A percentile compares a stretch with the other conserved stretches of the same genome.
These are phyloP conservation scores for Lonicera japonica DNA, from an alignment of 129 eudicot genomes.

Conservation along the genomic window DNA sequence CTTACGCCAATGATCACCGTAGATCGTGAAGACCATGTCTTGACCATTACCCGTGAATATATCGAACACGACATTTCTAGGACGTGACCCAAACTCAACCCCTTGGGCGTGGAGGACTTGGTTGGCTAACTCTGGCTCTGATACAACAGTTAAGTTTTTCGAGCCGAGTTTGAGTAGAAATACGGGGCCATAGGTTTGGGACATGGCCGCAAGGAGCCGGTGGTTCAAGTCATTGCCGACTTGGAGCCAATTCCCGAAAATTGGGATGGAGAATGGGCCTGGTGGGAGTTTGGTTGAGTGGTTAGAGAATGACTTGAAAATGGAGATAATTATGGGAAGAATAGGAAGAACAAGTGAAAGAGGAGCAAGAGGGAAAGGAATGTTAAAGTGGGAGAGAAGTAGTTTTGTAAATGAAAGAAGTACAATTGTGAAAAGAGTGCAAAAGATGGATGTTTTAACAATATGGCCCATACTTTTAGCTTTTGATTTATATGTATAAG, in stretches of 20 bases:
- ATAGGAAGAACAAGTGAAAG: slow-evolving; percentile 9
- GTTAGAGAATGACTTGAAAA: slow-evolving; percentile 8
- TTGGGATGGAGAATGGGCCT: slow-evolving; percentile 29
- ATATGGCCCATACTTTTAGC: slow-evolving; percentile 7
- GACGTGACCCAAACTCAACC: slow-evolving; percentile 44
- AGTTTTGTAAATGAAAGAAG: slow-evolving; percentile 19
- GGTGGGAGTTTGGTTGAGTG: slow-evolving; percentile 32
- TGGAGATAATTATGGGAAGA: slow-evolving; percentile 14
- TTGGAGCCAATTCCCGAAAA: slow-evolving; percentile 58
- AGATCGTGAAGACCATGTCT: slow-evolving; percentile 52
- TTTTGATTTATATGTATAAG: too few relatives aligned
- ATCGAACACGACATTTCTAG: slow-evolving; percentile 37
- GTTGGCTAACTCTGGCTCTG: slow-evolving; percentile 37
- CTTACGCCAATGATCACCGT: slow-evolving; percentile 55
- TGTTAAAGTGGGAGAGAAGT: not conserved
- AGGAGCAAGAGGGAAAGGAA: not conserved
- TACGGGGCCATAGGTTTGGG: slow-evolving; percentile 29
- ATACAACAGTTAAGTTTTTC: slow-evolving; percentile 36
- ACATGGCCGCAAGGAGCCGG: slow-evolving; percentile 23
- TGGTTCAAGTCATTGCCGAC: slow-evolving; percentile 55
- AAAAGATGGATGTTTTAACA: slow-evolving; percentile 7
- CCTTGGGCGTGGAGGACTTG: slow-evolving; percentile 45
- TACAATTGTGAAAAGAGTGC: slow-evolving; percentile 17
- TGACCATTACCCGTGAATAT: slow-evolving; percentile 50
- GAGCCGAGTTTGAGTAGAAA: slow-evolving; percentile 33